Base-by-base conservation (phyloP, 2,329 filamentous ascomycete species). In the Fusarium palustre region DNA sequence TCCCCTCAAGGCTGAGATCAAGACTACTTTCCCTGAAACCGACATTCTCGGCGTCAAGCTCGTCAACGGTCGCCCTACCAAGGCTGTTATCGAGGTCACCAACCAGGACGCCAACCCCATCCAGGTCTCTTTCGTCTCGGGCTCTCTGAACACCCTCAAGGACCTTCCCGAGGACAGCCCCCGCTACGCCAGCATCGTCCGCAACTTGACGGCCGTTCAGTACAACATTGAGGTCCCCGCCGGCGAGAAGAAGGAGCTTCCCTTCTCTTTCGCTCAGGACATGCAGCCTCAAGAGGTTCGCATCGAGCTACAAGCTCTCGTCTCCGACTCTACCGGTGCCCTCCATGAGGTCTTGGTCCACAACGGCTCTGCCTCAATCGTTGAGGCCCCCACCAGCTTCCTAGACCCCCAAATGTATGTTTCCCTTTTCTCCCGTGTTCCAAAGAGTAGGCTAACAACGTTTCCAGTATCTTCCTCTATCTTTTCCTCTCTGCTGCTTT, bases 11-110 rank as follows among this genome's bases (percentile, higher is more conserved):
- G 89, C 92, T 79, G 87, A 90, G 56, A 81, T 91, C 74, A 85
- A 86, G 71, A 86, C 90, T 63, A 85, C 84, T 79, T 87, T 89
- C 84, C 82, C 88, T 81, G 84, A 91, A 77, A 79, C 90, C 83
- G 93, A 97, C 84, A 90, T 97, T 81, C 96, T 97, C 74, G 96
- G 95, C 75, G 90, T 98, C 74, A 97, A 97, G 88, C 90, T 98
- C 73, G 88, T 98, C 85, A 99, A 99, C 79, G 93, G 94, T 76
- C 90, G 91, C 71, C 89, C 93, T 42, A 97, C 94, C 69, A 89
- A 92, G 80, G 91, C 94, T 36, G 82, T 97, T 55, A 83, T 99
- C 74, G 90, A 93, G 76, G 86, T 99, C 79, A 88, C 86, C 79
- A 99, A 99, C 85, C 85, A 92, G 66, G 96, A 99, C 82, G 85